Evolutionary conservation across 75 land plant species (phyloP), one percentile per base, ranked within the genome.

Genomic region (Adiantum capillusveneris): DNA sequence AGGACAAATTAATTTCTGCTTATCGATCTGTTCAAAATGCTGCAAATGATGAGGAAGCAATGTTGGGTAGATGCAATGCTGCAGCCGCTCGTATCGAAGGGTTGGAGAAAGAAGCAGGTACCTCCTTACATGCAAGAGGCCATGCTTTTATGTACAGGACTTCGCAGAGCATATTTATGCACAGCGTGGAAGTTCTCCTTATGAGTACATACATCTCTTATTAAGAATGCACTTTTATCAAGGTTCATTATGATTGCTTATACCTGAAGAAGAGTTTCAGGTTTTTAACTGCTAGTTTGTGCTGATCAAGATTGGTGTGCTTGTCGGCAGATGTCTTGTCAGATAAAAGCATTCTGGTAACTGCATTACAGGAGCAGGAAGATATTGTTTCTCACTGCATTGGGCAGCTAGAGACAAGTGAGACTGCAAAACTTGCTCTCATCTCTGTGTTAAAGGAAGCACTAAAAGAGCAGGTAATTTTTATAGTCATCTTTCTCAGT

Each of bases 361-460:
- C 68, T 7, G 76, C 85, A 41, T 55, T 89, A 12, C 75, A 80
- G 70, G 85, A 73, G 44, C 79, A 85, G 55, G 81, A 85, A 61
- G 53, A 41, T 25, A 7, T 67, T 45, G 36, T 89, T 31, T 66
- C 71, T 22, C 67, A 80, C 34, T 78, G 86, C 45, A 65, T 85
- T 65, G 84, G 82, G 29, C 84, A 85, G 66, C 86, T 89, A 56
- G 77, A 89, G 66, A 57, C 63, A 43, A 62, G 65, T 71, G 95
- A 85, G 61, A 71, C 84, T 30, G 80, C 54, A 37, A 72, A 85
- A 56, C 52, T 66, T 21, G 66, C 59, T 3, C 83, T 89, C 29
- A 76, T 82, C 6, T 58, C 70, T 43, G 77, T 80, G 49, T 70
- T 89, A 52, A 82, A 66, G 61, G 90, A 83, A 61, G 80, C 84